phyloP scores from a whole-genome alignment of 768 basidiomycete species.

The Serendipita indica region DNA sequence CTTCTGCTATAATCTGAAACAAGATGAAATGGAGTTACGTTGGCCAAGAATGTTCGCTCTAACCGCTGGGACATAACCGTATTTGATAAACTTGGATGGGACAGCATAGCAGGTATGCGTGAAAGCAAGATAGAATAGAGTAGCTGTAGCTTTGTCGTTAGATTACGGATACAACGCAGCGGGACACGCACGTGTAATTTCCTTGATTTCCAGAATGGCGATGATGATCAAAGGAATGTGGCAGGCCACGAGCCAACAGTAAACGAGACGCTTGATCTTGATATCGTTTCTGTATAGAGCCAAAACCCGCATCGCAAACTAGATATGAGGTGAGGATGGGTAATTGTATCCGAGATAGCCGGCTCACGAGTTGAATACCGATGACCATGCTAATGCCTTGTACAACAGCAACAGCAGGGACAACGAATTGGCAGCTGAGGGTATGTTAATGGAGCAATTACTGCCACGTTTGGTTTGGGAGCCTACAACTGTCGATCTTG shows the following conservation, averaged over 20 bases:
- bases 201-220: not conserved
- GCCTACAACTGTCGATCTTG: not conserved
- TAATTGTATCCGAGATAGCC: not conserved
- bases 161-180: not conserved
- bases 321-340: not conserved
- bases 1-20: not conserved
- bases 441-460: not conserved
- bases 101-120: not conserved
- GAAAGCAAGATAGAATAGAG: not conserved
- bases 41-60: not conserved
- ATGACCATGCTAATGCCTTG: not conserved
- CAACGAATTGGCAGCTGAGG: not conserved
- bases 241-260: not conserved
- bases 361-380: not conserved
- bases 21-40: not conserved
- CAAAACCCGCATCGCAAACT: not conserved
- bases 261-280: not conserved
- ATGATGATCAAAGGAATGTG: not conserved
- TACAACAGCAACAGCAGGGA: not conserved
- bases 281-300: not conserved
- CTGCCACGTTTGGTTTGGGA: not conserved
- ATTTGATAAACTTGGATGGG: not conserved
- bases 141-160: not conserved
- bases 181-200: not conserved
- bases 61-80: not conserved